Base-by-base conservation (phyloP, 495 filamentous ascomycete species). In the Ramalina intermedia region DNA sequence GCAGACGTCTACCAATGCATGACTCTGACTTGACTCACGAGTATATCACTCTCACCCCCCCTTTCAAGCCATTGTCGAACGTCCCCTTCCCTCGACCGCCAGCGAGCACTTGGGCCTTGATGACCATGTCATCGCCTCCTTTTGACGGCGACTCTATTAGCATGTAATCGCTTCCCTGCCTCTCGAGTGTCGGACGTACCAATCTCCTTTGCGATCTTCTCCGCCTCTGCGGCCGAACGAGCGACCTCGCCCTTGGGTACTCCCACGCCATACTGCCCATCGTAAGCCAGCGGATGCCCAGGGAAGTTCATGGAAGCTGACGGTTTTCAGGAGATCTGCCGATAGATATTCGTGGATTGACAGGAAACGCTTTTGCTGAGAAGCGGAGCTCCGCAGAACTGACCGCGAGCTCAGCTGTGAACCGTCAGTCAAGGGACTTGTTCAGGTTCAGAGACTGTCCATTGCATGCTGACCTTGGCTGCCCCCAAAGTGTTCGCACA, bases 41-140 rank as follows among this genome's bases (percentile, higher is more conserved):
- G 78, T 95, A 96, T 66, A 98, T 93, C 60, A 98, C 87, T 55
- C 91, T 81, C 56, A 98, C 91, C 70, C 91, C 91, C 63, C 91
- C 91, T 77, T 98, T 98, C 61, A 96, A 79, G 54, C 91, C 91
- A 69, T 96, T 98, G 69, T 94, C 88, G 64, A 98, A 98, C 50
- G 75, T 81, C 56, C 91, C 91, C 73, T 98, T 98, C 61, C 91
- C 91, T 70, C 91, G 82, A 49, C 91, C 91, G 67, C 91, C 91
- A 61, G 91, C 91, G 39, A 98, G 81, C 43, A 98, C 93, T 74
- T 98, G 91, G 48, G 91, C 91, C 78, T 98, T 98, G 76, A 98
- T 96, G 53, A 98, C 91, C 82, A 96, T 85, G 63, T 98, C 91
- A 61, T 94, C 91, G 58, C 82, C 85, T 57, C 81, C 78, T 84